Base-by-base conservation (phyloP, 2,329 filamentous ascomycete genomes). In the Corniculantispora saksenae region DNA sequence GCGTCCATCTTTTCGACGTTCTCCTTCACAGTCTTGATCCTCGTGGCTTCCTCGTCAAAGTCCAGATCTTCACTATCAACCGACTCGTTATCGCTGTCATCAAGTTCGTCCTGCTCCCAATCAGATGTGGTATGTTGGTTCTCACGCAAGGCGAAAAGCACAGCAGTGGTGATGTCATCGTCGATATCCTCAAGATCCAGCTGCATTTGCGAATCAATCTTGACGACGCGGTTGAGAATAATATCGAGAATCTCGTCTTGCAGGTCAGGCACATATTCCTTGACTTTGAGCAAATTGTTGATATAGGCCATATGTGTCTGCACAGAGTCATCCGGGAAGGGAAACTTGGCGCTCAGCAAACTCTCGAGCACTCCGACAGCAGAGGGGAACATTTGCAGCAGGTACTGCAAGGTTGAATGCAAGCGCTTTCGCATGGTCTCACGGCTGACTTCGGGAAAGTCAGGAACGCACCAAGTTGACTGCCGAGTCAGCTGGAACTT, bases 181-280 rank as follows among this genome's bases (percentile, higher is more conserved):
- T 97, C 94, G 67, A 97, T 81, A 71, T 98, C 94, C 68, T 98
- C 93, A 72, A 98, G 82, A 72, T 98, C 94, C 58, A 94, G 86
- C 77, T 97, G 94, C 77, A 98, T 95, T 74, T 97, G 92, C 1
- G 97, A 93, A 74, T 99, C 95, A 66, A 98, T 92, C 78, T 95
- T 95, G 72, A 98, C 92, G 9, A 98, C 84, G 67, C 92, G 89
- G 70, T 94, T 91, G 50, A 93, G 90, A 56, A 98, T 90, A 15
- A 97, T 81, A 64, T 93, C 89, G 68, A 97, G 84, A 27, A 98
- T 88, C 67, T 96, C 91, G 9, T 90, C 87, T 67, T 90, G 89
- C 43, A 97, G 80, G 66, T 91, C 89, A 0, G 92, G 89, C 1
- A 91, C 87, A 73, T 97, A 97, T 57, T 88, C 84, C 61, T 91